Evolutionary conservation across 192 early-diverging fungal genomes (phyloP).

Genomic region (Gaertneriomyces sp.): DNA sequence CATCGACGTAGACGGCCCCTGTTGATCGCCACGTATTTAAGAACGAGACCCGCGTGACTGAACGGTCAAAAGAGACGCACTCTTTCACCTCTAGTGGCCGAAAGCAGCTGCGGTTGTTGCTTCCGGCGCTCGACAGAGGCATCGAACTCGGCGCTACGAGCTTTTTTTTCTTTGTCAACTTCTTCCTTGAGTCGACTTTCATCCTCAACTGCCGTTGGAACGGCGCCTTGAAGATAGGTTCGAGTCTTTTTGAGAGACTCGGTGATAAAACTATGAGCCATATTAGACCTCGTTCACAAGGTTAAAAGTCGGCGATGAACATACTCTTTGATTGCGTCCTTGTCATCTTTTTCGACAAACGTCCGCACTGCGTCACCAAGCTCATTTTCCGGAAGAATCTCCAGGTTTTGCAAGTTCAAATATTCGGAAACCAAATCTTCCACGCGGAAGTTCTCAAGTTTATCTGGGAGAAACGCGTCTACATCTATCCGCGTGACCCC

Average conservation of each 20-base stretch:
- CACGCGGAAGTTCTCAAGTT: slow-evolving; percentile 64
- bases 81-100: slow-evolving; percentile 1
- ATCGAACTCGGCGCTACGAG: slow-evolving; percentile 7
- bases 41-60: too few relatives aligned
- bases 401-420: slow-evolving; percentile 62
- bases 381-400: slow-evolving; percentile 71
- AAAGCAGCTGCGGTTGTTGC: slow-evolving; percentile 3
- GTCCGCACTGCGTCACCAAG: slow-evolving; percentile 68
- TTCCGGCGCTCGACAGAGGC: background rate
- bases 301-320: background rate
- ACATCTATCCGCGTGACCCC: slow-evolving; percentile 8
- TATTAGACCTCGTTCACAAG: background rate
- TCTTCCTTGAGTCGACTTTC: slow-evolving; percentile 11
- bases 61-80: background rate
- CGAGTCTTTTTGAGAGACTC: slow-evolving; percentile 29
- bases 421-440: slow-evolving; percentile 76
- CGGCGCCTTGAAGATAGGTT: background rate
- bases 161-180: slow-evolving; percentile 16
- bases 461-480: slow-evolving; percentile 52
- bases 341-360: slow-evolving; percentile 85
- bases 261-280: slow-evolving; percentile 13
- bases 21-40: too few relatives aligned
- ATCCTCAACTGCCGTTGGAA: background rate
- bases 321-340: slow-evolving; percentile 73
- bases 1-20: too few relatives aligned